Evolutionary conservation across 495 filamentous ascomycete genomes (phyloP).

Genomic region (Neurospora sp.): DNA sequence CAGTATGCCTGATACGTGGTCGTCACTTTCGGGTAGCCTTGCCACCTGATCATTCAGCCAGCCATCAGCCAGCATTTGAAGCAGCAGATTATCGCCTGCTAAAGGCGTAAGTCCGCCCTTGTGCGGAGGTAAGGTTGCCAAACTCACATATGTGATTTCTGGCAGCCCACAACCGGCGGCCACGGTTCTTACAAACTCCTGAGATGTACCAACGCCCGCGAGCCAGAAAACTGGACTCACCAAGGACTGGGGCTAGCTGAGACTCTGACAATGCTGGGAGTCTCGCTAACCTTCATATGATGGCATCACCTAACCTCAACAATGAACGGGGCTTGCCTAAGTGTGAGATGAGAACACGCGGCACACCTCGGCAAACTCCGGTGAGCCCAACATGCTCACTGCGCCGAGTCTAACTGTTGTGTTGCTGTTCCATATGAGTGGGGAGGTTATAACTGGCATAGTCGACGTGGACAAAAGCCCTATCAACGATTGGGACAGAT

Average conservation of each 20-base stretch:
- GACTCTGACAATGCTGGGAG: background rate
- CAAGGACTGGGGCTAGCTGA: background rate
- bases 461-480: conserved; percentile 70
- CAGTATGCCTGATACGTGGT: background rate
- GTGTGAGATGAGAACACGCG: background rate
- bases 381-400: background rate
- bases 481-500: conserved; percentile 65
- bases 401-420: background rate
- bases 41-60: background rate
- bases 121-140: background rate
- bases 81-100: background rate
- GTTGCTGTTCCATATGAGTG: conserved; percentile 72
- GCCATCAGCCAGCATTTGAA: background rate
- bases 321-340: background rate
- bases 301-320: background rate
- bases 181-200: background rate
- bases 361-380: background rate
- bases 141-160: background rate
- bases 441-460: conserved; percentile 75
- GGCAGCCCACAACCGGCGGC: background rate
- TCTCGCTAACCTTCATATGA: background rate
- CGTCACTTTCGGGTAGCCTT: background rate
- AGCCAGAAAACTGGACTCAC: background rate
- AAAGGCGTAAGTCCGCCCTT: background rate
- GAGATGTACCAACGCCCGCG: background rate